Evolutionary conservation across 768 basidiomycete genomes (phyloP), one percentile per base, ranked within the genome.

Genomic region (Podaxis sp.): DNA sequence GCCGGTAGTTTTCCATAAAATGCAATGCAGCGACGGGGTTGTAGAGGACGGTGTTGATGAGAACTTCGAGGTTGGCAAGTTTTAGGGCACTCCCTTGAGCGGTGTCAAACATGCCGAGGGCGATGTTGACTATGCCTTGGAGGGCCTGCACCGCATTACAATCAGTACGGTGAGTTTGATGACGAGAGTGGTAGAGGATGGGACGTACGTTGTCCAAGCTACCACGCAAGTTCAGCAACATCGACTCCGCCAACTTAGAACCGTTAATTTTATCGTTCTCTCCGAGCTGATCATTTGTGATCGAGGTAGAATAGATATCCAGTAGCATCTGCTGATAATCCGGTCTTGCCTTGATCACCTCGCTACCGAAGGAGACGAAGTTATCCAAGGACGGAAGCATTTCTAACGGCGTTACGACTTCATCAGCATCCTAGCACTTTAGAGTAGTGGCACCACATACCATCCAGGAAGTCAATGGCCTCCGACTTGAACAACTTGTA

Each of bases 361-460:
- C 90, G 25, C 82, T 78, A 14, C 93, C 93, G 68, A 85, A 94
- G 13, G 90, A 91, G 56, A 96, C 78, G 69, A 93, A 91, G 79
- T 95, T 95, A 76, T 93, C 91, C 59, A 96, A 73, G 4, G 89
- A 86, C 10, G 91, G 91, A 25, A 93, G 80, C 91, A 94, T 95
- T 70, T 95, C 93, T 87, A 56, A n/a, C 47, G 46, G 37, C 23
- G 53, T 11, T 65, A 27, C 13, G 6, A 50, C 35, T n/a, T 36
- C 23, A 16, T 57, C 23, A 58, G 27, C 37, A 10, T 32, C 16
- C 35, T 21, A 18, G n/a, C 50, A 21, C 14, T 25, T 50, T 5
- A 35, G 54, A 48, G 55, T 59, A 59, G 13, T 55, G 38, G 50
- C 44, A 40, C 36, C 59, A 36, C 80, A 57, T 55, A 89, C 93